Base-by-base conservation (phyloP, 441 rosid genomes). In the Gossypium lobatum region DNA sequence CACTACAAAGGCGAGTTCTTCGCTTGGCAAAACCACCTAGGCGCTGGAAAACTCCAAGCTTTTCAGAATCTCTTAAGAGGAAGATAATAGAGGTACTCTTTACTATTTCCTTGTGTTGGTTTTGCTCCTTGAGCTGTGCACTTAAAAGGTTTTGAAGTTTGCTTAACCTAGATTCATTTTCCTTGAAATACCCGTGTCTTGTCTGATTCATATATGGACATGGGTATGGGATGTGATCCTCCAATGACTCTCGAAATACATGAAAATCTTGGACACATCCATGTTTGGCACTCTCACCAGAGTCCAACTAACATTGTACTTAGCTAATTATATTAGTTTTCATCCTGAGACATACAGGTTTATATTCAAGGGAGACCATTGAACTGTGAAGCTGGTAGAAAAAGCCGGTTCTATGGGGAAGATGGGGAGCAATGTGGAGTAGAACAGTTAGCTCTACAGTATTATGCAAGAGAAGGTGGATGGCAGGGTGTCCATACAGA, bases 1-100 rank as follows among this genome's bases (percentile, higher is more conserved):
- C 96, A 42, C 78, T 92, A 75, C 98, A 92, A 73, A 88, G 89
- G 77, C 90, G 96, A 71, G 86, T 89, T 74, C 87, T 95, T 82
- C 94, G 92, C 64, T 77, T 92, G 70, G 96, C 88, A 73, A 95
- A 89, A 86, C 98, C 98, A 73, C 98, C 98, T 60, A 91, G 98
- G 79, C 93, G 97, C 75, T 95, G 98, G 98, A 95, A 85, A 87
- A 75, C 78, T 82, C 97, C 97, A 20, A 80, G 83, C 58, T 92
- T 89, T 78, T 64, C 87, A 65, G 80, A 78, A 55, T 88, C 80
- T 34, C 45, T 85, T 18, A 84, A 82, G 52, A 87, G 89, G 74
- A 89, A 83, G 84, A 89, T 92, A 75, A 80, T 77, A 2, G 97
- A 92, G 89, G 98, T 92, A 74, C 52, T 63, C 26, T 62, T 71